A percentile compares a stretch with the other conserved stretches of the same genome.
phyloP scores from a whole-genome alignment of 768 basidiomycete species.

The Suillus alpinus region DNA sequence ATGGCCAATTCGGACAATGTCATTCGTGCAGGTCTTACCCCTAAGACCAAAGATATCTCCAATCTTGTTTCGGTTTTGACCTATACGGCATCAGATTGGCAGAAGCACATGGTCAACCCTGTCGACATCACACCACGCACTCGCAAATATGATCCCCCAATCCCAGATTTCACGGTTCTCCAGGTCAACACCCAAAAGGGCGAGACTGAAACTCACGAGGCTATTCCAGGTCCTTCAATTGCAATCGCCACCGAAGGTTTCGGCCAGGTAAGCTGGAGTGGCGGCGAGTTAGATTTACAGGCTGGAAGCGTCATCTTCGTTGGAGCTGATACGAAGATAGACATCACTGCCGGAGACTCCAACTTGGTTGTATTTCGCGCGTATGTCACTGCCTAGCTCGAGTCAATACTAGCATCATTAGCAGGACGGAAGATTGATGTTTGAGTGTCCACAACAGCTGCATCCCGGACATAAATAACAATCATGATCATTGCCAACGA shows the following conservation, averaged over 20 bases:
- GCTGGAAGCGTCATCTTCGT: conserved; percentile 82
- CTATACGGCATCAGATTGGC: conserved; percentile 68
- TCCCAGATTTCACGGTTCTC: conserved; percentile 90
- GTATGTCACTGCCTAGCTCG: conserved; percentile 17
- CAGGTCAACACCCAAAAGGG: conserved; percentile 48
- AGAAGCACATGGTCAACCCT: conserved; percentile 70
- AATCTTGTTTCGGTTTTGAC: conserved; percentile 88
- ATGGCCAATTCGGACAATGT: conserved; percentile 99
- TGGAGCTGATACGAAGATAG: conserved; percentile 63
- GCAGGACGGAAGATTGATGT: not conserved
- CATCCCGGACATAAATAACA: not conserved
- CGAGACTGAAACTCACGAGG: conserved; percentile 51
- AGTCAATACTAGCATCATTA: too few relatives aligned
- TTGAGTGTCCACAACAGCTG: not conserved
- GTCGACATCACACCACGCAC: conserved; percentile 24
- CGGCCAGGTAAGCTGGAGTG: conserved; percentile 54
- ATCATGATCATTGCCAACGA: not conserved
- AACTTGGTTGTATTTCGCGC: conserved; percentile 27
- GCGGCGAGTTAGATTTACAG: conserved; percentile 38
- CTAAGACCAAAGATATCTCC: conserved; percentile 91
- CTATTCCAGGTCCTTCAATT: conserved; percentile 82
- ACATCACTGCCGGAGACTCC: conserved; percentile 37
- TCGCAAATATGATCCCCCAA: conserved; percentile 84
- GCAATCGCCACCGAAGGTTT: conserved; percentile 70
- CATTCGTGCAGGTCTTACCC: conserved; percentile 96